These are phyloP conservation scores for Mycena indigotica DNA, from an alignment of 768 basidiomycete genomes.

Conservation along the genomic window DNA sequence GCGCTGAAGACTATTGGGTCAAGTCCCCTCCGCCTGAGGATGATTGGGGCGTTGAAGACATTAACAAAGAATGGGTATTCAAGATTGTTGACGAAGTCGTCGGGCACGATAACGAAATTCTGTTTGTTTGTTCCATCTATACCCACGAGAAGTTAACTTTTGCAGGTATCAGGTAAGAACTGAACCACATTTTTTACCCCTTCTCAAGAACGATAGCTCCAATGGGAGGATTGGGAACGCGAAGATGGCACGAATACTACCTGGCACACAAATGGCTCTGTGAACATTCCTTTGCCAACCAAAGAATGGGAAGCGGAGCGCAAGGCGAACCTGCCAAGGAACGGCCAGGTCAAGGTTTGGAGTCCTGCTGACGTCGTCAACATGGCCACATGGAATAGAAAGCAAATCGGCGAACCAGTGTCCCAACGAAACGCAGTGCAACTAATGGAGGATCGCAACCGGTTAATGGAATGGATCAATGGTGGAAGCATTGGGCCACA, in stretches of 20 bases:
- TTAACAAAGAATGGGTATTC: not conserved
- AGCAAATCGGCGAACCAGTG: slow-evolving; percentile 4
- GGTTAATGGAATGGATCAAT: not conserved
- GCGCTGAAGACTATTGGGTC: not conserved
- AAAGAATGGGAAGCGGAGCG: not conserved
- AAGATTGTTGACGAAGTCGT: slow-evolving; percentile 14
- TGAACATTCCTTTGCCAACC: slow-evolving; percentile 2
- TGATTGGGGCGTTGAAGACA: too few relatives aligned
- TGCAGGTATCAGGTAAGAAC: slow-evolving; percentile 17
- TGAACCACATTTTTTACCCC: too few relatives aligned
- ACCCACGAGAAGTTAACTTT: not conserved
- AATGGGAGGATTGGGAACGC: slow-evolving; percentile 11
- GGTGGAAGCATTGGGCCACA: not conserved
- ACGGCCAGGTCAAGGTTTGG: slow-evolving; percentile 7
- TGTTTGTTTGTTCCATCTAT: slow-evolving; percentile 2
- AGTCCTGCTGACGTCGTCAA: slow-evolving; percentile 12
- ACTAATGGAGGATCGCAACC: not conserved
- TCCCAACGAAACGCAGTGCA: not conserved
- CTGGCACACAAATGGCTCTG: slow-evolving; percentile 6
- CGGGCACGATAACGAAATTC: not conserved
- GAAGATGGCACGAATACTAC: slow-evolving; percentile 15
- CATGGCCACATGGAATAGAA: slow-evolving; percentile 5
- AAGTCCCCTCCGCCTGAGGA: too few relatives aligned
- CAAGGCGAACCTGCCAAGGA: not conserved
- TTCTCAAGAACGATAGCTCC: slow-evolving; percentile 5